Evolutionary conservation across 23 red algal species (phyloP).

Genomic region (Agarophyton chilense): DNA sequence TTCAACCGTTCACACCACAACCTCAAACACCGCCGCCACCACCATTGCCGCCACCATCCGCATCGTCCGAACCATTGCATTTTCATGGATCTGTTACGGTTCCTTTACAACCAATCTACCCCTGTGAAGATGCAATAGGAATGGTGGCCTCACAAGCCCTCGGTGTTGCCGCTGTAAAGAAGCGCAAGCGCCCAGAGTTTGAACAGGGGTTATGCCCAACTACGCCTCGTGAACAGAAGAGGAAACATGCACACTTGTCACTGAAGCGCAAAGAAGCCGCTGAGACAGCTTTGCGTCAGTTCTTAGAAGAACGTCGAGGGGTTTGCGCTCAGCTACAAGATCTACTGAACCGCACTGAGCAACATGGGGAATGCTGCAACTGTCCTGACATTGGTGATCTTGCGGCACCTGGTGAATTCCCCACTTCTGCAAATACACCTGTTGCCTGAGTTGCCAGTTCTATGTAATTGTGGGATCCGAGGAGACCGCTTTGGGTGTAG

Average conservation of each 20-base stretch:
- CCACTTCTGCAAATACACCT: conserved; percentile 51
- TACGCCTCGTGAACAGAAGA: conserved; percentile 58
- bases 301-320: conserved; percentile 9
- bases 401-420: neutral
- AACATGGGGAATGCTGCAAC: conserved; percentile 30
- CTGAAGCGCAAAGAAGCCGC: conserved; percentile 54
- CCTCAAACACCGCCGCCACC: conserved; percentile 11
- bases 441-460: conserved; percentile 20
- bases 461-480: neutral
- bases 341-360: neutral
- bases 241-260: conserved; percentile 59
- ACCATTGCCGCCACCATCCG: neutral
- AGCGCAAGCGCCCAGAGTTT: conserved; percentile 32
- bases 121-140: neutral
- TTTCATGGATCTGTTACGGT: neutral
- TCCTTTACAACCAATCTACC: neutral
- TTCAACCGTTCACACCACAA: conserved; percentile 11
- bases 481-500: neutral
- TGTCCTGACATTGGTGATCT: conserved; percentile 21
- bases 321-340: conserved; percentile 28
- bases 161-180: neutral
- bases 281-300: conserved; percentile 6
- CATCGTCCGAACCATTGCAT: neutral
- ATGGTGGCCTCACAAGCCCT: neutral
- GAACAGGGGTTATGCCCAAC: conserved; percentile 24